A percentile compares a stretch with the other conserved stretches of the same genome.
These are phyloP conservation scores for Penicillium sclerotigenum DNA, from an alignment of 2,329 filamentous ascomycete genomes.

Conservation along the genomic window DNA sequence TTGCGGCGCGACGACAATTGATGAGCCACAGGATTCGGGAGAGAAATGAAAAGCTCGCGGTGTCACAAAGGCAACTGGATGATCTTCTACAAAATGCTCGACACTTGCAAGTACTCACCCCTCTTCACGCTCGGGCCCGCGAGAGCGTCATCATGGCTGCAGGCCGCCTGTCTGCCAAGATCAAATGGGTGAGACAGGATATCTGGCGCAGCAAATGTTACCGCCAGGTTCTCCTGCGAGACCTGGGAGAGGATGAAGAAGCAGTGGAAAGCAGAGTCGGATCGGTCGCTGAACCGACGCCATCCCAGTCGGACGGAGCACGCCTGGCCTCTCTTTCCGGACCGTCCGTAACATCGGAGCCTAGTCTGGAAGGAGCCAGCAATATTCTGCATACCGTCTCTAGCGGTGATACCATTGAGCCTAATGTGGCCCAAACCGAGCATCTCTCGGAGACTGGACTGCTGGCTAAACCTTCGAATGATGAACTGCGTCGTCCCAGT, in stretches of 20 bases:
- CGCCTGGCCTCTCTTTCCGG: constrained; percentile 19
- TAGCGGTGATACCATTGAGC: constrained; percentile 23
- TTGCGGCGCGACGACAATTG: constrained; percentile 74
- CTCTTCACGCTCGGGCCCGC: constrained; percentile 84
- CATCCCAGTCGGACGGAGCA: constrained; percentile 9
- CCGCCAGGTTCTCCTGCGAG: constrained; percentile 78
- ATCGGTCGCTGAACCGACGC: constrained; percentile 30
- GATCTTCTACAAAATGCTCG: constrained; percentile 81
- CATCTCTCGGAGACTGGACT: constrained; percentile 15
- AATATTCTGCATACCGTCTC: constrained; percentile 24
- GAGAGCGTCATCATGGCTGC: constrained; percentile 84
- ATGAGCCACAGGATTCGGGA: constrained; percentile 82
- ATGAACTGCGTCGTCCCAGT: constrained; percentile 33
- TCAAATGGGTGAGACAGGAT: constrained; percentile 92
- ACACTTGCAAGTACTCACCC: constrained; percentile 82
- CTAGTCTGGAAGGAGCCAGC: constrained; percentile 21
- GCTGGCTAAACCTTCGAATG: constrained; percentile 22
- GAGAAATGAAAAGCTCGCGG: constrained; percentile 72
- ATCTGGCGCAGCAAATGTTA: constrained; percentile 92
- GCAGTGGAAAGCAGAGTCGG: constrained; percentile 14
- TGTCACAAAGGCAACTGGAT: constrained; percentile 74
- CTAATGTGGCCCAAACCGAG: constrained; percentile 13
- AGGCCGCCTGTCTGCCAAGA: constrained; percentile 75
- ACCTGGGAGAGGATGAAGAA: constrained; percentile 71
- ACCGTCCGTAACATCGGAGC: constrained; percentile 20